These are phyloP conservation scores for Gonapodya prolifera DNA, from an alignment of 192 early-diverging fungal genomes.

Conservation along the genomic window DNA sequence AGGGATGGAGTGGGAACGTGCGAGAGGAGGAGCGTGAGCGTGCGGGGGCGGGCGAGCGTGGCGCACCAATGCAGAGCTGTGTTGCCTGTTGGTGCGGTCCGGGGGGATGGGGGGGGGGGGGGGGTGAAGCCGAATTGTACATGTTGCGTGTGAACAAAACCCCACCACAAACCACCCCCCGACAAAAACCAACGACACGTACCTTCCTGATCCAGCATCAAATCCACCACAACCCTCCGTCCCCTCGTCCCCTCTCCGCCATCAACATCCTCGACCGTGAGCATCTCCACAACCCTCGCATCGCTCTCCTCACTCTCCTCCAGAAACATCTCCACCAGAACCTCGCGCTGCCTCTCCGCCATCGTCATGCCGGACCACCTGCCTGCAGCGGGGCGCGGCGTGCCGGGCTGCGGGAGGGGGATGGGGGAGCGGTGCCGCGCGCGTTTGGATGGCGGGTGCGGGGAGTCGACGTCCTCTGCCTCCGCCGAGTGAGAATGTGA, in stretches of 20 bases:
- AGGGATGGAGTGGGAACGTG: background rate
- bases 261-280: background rate
- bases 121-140: too few relatives aligned
- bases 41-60: constrained; percentile 3
- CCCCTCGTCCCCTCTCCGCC: background rate
- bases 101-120: too few relatives aligned
- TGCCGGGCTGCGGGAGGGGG: background rate
- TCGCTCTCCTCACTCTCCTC: background rate
- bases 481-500: too few relatives aligned
- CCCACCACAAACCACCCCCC: too few relatives aligned
- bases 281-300: background rate
- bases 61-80: constrained; percentile 7
- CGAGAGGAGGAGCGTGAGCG: background rate
- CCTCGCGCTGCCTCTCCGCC: background rate
- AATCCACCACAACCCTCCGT: background rate
- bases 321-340: background rate
- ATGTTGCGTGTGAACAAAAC: too few relatives aligned
- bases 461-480: too few relatives aligned
- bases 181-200: too few relatives aligned
- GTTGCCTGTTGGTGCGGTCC: background rate
- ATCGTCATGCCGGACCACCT: background rate
- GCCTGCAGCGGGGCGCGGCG: background rate
- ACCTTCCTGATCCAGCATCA: constrained; percentile 6
- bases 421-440: too few relatives aligned
- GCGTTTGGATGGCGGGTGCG: too few relatives aligned